phyloP scores from a whole-genome alignment of 768 basidiomycete species.

The Pisolithus orientalis region DNA sequence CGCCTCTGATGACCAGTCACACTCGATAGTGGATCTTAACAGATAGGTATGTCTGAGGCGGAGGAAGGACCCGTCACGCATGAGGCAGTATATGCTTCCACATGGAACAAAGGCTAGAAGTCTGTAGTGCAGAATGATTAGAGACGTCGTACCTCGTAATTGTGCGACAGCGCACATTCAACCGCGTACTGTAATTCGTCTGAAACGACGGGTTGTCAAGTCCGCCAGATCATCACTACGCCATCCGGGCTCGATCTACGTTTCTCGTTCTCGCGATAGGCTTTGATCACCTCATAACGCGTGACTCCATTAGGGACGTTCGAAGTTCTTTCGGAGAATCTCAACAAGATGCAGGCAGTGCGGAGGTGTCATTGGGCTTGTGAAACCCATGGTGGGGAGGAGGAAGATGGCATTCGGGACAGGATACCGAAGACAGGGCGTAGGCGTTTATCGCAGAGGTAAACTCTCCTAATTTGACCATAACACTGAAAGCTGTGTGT shows the following conservation, averaged over 20 bases:
- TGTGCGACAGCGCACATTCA: background rate
- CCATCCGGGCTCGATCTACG: conserved; percentile 89
- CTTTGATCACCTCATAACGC: conserved; percentile 83
- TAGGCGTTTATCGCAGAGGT: no score
- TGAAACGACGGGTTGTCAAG: conserved; percentile 51
- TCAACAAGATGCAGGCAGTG: conserved; percentile 90
- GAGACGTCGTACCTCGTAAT: background rate
- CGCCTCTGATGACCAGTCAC: no score
- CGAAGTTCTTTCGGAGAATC: conserved; percentile 84
- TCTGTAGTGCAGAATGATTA: conserved; percentile 17
- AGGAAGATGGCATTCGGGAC: conserved; percentile 63
- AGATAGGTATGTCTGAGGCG: conserved; percentile 42
- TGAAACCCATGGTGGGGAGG: conserved; percentile 75
- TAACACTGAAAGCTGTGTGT: no score
- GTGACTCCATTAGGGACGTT: conserved; percentile 86
- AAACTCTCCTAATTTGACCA: no score
- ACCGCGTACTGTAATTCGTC: background rate
- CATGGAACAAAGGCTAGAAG: conserved; percentile 54
- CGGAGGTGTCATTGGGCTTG: conserved; percentile 80
- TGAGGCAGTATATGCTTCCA: conserved; percentile 58
- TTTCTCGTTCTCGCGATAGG: conserved; percentile 84
- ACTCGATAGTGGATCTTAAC: no score
- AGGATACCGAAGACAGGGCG: no score
- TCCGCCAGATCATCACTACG: conserved; percentile 65
- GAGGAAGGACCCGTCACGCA: conserved; percentile 86